Percentiles rank a stretch among this genome's conserved stretches.
phyloP scores from a whole-genome alignment of 192 early-diverging fungal genomes.

The Podila epicladia region DNA sequence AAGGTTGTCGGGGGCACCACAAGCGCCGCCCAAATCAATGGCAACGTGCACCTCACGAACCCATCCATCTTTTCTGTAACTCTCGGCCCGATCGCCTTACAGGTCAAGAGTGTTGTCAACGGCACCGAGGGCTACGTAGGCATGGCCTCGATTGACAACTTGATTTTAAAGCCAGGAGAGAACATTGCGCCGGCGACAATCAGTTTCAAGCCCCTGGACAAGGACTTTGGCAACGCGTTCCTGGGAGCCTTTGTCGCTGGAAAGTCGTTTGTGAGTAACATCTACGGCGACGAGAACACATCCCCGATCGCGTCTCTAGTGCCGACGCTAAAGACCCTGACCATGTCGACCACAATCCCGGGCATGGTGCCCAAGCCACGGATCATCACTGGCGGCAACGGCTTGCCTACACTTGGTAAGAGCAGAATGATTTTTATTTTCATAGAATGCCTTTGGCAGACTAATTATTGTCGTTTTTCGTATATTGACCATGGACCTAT shows the following conservation, averaged over 20 bases:
- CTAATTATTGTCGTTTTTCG: too few species aligned
- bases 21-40: background rate
- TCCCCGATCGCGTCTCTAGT: background rate
- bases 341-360: background rate
- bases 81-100: background rate
- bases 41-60: background rate
- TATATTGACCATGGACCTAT: too few species aligned
- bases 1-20: background rate
- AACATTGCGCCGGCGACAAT: background rate
- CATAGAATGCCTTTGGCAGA: too few species aligned
- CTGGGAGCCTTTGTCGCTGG: background rate
- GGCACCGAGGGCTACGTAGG: background rate
- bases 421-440: too few species aligned
- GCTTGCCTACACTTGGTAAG: background rate
- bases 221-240: constrained; percentile 3
- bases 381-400: background rate
- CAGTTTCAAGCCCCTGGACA: background rate
- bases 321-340: background rate
- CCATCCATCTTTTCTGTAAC: constrained; percentile 1
- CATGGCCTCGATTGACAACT: background rate
- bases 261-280: background rate
- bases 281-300: background rate
- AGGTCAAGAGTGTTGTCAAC: background rate
- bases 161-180: background rate
- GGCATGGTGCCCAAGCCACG: background rate